Evolutionary conservation across 176 grass and related monocot genomes (phyloP).

Genomic region (Elymus sibiricus): DNA sequence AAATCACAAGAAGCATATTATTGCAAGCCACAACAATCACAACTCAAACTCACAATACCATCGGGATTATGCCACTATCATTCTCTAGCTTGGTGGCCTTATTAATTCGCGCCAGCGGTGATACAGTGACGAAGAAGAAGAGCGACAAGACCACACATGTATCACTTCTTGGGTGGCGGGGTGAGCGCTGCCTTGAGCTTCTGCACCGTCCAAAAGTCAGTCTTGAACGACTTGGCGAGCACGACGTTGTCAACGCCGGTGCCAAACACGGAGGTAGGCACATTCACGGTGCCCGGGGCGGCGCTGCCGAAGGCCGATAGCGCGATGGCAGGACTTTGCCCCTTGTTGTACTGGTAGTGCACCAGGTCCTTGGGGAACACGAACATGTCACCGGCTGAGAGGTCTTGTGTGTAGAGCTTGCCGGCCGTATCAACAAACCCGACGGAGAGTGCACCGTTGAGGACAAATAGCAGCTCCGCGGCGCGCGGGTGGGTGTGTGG

Average conservation of each 20-base stretch:
- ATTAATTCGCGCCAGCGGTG: too few relatives aligned
- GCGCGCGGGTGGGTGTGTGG: conserved; percentile 54
- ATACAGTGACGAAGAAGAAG: neutral
- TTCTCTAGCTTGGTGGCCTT: too few relatives aligned
- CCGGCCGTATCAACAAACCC: conserved; percentile 39
- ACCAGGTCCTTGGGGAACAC: conserved; percentile 46
- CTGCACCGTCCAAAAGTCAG: conserved; percentile 11
- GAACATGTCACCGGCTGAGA: conserved; percentile 31
- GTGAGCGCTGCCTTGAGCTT: conserved; percentile 18
- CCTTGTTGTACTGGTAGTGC: conserved; percentile 39
- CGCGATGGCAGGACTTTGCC: neutral
- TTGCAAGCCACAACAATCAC: too few relatives aligned
- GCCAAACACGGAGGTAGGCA: conserved; percentile 34
- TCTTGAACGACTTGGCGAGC: conserved; percentile 39
- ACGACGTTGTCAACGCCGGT: neutral
- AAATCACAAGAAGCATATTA: too few relatives aligned
- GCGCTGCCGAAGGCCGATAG: conserved; percentile 38
- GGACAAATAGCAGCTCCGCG: conserved; percentile 41
- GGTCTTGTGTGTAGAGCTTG: conserved; percentile 27
- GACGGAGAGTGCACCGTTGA: conserved; percentile 36
- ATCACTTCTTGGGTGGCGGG: conserved; percentile 1
- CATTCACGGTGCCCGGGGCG: neutral
- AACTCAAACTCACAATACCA: too few relatives aligned
- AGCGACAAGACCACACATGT: neutral
- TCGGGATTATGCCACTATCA: too few relatives aligned